Base-by-base conservation (phyloP, 2,329 filamentous ascomycete species). In the Immersiporthe knoxdaviesiana region DNA sequence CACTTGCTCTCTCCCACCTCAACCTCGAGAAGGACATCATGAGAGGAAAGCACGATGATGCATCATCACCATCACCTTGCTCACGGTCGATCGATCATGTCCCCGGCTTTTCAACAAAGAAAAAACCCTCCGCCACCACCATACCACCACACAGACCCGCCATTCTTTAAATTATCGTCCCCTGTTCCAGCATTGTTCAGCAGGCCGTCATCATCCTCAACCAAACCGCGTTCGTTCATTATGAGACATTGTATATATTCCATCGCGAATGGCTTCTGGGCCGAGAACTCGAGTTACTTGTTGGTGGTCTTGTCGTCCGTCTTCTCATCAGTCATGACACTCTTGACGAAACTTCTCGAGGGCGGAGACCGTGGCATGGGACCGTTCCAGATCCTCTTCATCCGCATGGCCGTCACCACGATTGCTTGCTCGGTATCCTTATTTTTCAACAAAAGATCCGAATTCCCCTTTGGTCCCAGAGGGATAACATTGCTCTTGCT, bases 261-360 rank as follows among this genome's bases (percentile, higher is more conserved):
- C 3, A 59, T 82, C 14, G 71, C 76, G 69, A 65, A 72, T 30
- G 71, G 70, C 30, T 80, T 88, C 72, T 93, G 91, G 90, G 72
- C 79, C 5, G 81, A 83, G 66, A 94, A 96, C 75, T 90, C 91
- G 73, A 92, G 92, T 1, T 85, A 94, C 27, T 82, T 91, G 30
- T 83, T 94, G 59, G 92, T 97, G 58, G 82, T 94, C 24, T 71
- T 90, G 2, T 87, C 93, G 0, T 93, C 97, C 78, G 82, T 96
- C 47, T 97, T 97, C 74, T 93, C 91, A 1, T 90, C 91, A 0
- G 79, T 92, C 65, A 97, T 97, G 94, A 97, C 96, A 77, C 87
- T 97, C 12, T 89, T 89, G 54, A 92, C 93, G 0, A 85, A 93
- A 27, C 78, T 70, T 30, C 68, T 71, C 10, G 68, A 67, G 47